Evolutionary conservation across 1,284 basidiomycete species (phyloP).

Genomic region (Peniophora sp.): DNA sequence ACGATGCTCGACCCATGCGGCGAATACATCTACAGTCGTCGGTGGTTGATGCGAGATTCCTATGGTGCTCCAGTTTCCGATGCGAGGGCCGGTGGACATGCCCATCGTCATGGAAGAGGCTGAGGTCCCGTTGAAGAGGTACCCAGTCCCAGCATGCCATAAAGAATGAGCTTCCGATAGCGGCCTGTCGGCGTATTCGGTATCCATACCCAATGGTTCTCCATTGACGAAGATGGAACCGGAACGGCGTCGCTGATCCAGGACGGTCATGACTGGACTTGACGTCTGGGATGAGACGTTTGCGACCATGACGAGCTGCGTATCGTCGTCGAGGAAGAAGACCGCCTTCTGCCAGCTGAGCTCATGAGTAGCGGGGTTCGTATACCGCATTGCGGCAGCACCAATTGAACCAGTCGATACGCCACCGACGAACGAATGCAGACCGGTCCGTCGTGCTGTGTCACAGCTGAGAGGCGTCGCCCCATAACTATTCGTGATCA

Average conservation of each 20-base stretch:
- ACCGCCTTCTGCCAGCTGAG: constrained; percentile 61
- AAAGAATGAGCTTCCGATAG: constrained; percentile 31
- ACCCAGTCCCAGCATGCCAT: constrained; percentile 55
- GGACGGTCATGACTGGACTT: constrained; percentile 49
- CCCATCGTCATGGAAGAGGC: constrained; percentile 27
- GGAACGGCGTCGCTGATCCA: constrained; percentile 50
- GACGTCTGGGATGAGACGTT: constrained; percentile 34
- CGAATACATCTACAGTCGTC: constrained; percentile 48
- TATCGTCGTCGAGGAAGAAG: constrained; percentile 62
- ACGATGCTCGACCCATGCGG: constrained; percentile 49
- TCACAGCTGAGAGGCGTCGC: constrained; percentile 41
- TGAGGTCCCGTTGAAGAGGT: constrained; percentile 27
- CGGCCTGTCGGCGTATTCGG: constrained; percentile 20
- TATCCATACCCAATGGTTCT: constrained; percentile 39
- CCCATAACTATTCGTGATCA: constrained; percentile 55
- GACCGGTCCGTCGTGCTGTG: constrained; percentile 31
- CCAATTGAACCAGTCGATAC: constrained; percentile 48
- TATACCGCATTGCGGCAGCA: constrained; percentile 52
- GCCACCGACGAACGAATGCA: constrained; percentile 55
- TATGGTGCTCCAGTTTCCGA: constrained; percentile 55
- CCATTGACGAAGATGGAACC: constrained; percentile 39
- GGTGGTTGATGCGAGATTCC: constrained; percentile 51
- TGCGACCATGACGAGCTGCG: constrained; percentile 55
- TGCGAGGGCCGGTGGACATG: constrained; percentile 36
- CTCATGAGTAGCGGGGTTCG: constrained; percentile 48